Percentiles rank a stretch among this genome's conserved stretches.
Conservation (phyloP, 2,329 filamentous ascomycete species). For the Fusarium tjaetaba region DNA sequence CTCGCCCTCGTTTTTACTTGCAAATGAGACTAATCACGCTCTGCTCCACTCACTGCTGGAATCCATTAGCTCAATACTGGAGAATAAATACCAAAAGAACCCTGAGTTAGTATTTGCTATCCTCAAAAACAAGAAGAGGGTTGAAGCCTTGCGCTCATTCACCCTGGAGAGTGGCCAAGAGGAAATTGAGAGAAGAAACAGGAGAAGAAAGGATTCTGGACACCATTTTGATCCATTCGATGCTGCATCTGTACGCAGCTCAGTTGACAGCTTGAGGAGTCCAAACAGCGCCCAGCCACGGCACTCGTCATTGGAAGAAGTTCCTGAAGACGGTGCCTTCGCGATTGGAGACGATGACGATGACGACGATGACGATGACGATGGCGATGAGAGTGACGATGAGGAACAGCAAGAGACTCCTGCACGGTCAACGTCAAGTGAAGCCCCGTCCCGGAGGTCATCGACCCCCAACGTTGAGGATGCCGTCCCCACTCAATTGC, state of each 20-base stretch:
- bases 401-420: conserved; percentile 63
- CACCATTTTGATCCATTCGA: conserved; percentile 62
- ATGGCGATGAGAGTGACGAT: conserved; percentile 68
- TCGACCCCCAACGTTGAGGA: conserved; percentile 78
- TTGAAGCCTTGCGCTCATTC: conserved; percentile 86
- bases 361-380: conserved; percentile 57
- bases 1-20: conserved; percentile 88
- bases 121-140: conserved; percentile 80
- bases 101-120: conserved; percentile 83
- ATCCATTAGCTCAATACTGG: conserved; percentile 87
- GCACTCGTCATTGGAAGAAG: conserved; percentile 45
- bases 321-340: conserved; percentile 78
- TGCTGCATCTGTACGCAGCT: conserved; percentile 64
- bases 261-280: conserved; percentile 74
- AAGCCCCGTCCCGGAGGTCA: conserved; percentile 71
- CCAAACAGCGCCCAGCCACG: conserved; percentile 54
- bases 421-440: conserved; percentile 71
- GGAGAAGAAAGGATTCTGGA: conserved; percentile 72
- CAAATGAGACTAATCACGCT: conserved; percentile 89
- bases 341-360: conserved; percentile 81
- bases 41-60: conserved; percentile 85
- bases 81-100: conserved; percentile 87
- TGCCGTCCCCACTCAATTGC: conserved; percentile 81
- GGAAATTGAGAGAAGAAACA: conserved; percentile 84
- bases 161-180: conserved; percentile 92